Percentiles rank a stretch among this genome's conserved stretches.
These are phyloP conservation scores for Cryptosporidium bovis DNA, from an alignment of 169 alveolate species.

Conservation along the genomic window DNA sequence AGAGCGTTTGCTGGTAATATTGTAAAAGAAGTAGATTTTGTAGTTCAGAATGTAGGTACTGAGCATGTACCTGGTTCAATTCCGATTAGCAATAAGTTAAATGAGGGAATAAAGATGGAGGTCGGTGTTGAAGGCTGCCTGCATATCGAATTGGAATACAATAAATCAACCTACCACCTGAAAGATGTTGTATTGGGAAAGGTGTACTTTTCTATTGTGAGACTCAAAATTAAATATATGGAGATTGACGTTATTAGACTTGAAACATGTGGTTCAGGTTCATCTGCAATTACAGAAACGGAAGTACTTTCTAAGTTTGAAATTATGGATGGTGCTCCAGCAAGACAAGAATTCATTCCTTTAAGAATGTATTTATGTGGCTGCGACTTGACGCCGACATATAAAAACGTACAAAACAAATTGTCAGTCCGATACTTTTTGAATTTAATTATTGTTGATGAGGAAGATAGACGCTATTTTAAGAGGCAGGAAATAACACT, in stretches of 20 bases:
- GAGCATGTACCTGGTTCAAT: conserved; percentile 4
- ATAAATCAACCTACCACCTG: conserved; percentile 94
- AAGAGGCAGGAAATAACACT: conserved; percentile 96
- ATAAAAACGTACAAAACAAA: conserved; percentile 94
- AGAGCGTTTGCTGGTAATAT: conserved; percentile 93
- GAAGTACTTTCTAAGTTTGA: conserved; percentile 96
- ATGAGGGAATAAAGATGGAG: conserved; percentile 76
- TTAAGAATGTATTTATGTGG: conserved; percentile 95
- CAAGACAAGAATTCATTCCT: conserved; percentile 95
- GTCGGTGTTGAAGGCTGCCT: conserved; percentile 99
- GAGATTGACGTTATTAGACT: conserved; percentile 88
- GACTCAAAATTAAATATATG: conserved; percentile 98
- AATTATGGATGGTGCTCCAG: conserved; percentile 99
- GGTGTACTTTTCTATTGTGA: conserved; percentile 96
- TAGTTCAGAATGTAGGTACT: conserved; percentile 89
- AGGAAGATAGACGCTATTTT: conserved; percentile 96
- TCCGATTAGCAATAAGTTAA: conserved; percentile 20
- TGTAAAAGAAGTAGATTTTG: conserved; percentile 94
- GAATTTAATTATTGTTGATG: conserved; percentile 97
- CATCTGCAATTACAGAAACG: conserved; percentile 90
- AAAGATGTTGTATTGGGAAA: conserved; percentile 98
- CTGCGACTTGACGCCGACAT: conserved; percentile 98
- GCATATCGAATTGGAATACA: conserved; percentile 87
- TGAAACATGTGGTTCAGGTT: conserved; percentile 87
- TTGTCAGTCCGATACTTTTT: conserved; percentile 95